Base-by-base conservation (phyloP, 2,329 filamentous ascomycete species). In the Amphichorda felina region DNA sequence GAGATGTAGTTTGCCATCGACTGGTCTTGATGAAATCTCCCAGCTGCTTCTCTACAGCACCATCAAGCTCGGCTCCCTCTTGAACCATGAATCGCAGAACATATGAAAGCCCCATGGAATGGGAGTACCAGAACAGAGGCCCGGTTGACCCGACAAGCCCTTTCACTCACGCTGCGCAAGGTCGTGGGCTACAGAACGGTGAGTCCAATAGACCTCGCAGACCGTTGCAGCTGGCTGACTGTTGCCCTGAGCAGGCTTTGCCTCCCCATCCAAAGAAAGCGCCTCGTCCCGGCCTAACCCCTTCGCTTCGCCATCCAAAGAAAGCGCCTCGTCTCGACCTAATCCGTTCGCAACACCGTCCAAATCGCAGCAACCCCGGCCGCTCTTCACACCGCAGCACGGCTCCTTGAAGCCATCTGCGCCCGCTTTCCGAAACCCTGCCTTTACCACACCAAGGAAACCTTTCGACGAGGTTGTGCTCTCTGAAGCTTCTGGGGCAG, bases 51-150 rank as follows among this genome's bases (percentile, higher is more conserved):
- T 24, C 21, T 24, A 6, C 21, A 6, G 21, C 21, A 24, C 21
- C 21, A 24, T 24, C 21, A 10, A 24, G 6, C 6, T 24, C 21
- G 6, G 10, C 21, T 24, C 21, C 6, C 21, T 10, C 21, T 10
- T 13, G 22, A 36, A 31, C 28, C 45, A 75, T 72, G 64, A 64
- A 72, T 36, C 63, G 63, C 44, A 63, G 75, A 46, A 73, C 68
- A 2, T 68, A 62, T 43, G 74, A 79, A 54, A 63, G 70, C 41
- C 73, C 63, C 42, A 80, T 80, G 75, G 75, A 79, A 46, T 80
- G 72, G 70, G 72, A 79, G 50, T 79, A 75, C 51, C 67, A 78
- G 45, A 64, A 62, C 41, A 54, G 60, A 33, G 72, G 67, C 2
- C 73, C 72, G 14, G 54, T 74, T 40, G 75, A 79, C 54, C 66